phyloP scores from a whole-genome alignment of 306 rosid species.

The Prinsepia uniflora region DNA sequence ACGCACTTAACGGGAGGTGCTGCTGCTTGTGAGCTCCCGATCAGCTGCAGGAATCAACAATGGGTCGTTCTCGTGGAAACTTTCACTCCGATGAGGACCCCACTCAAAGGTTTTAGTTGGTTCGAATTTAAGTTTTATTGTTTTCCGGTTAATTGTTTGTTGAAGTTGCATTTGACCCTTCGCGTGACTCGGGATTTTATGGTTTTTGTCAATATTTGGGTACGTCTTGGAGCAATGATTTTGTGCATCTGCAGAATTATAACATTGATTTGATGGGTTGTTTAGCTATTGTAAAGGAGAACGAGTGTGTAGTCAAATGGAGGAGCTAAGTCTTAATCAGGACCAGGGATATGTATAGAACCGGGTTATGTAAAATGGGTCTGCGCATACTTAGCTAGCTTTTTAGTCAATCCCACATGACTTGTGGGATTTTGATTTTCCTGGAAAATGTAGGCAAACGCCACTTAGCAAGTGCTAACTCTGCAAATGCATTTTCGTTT shows the following conservation, averaged over 20 bases:
- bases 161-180: slow-evolving; percentile 11
- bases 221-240: not conserved
- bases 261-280: not conserved
- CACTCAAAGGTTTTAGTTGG: slow-evolving; percentile 58
- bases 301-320: not conserved
- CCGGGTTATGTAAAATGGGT: not conserved
- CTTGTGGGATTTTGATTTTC: not conserved
- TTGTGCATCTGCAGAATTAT: not conserved
- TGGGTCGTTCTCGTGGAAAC: slow-evolving; percentile 98
- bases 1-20: not conserved
- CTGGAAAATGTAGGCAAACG: not conserved
- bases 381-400: not conserved
- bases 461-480: not conserved
- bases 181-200: slow-evolving; percentile 7
- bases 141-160: not conserved
- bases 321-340: not conserved
- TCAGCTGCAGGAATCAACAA: slow-evolving; percentile 38
- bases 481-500: not conserved
- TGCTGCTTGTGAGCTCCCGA: slow-evolving; percentile 21
- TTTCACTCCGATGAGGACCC: slow-evolving; percentile 88
- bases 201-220: slow-evolving; percentile 5
- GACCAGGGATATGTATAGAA: not conserved
- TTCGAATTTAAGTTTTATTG: not conserved
- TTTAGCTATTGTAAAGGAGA: not conserved
- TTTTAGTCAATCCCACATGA: not conserved